A percentile compares a stretch with the other conserved stretches of the same genome.
Evolutionary conservation across 108 stramenopile genomes (phyloP).

Genomic region (Skeletonema grethae): DNA sequence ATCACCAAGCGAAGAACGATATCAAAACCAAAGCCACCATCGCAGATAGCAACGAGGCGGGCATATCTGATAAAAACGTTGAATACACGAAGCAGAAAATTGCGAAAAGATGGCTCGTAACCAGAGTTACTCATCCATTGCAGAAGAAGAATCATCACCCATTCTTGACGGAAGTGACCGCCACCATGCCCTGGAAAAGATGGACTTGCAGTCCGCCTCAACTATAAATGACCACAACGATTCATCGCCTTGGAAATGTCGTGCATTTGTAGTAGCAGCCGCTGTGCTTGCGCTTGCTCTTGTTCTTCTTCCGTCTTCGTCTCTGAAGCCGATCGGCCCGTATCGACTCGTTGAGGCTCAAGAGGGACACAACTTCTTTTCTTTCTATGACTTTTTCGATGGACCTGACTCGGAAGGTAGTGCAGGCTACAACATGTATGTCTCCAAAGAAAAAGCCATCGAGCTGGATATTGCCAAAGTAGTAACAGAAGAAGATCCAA

Average conservation of each 20-base stretch:
- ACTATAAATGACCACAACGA: neutral
- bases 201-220: neutral
- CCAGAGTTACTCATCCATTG: slow-evolving; percentile 2
- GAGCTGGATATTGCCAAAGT: slow-evolving; percentile 60
- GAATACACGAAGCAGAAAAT: neutral
- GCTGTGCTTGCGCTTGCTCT: neutral
- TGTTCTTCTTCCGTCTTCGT: neutral
- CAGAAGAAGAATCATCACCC: neutral
- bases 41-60: too few relatives aligned
- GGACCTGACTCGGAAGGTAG: slow-evolving; percentile 84
- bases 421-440: slow-evolving; percentile 74
- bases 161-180: neutral
- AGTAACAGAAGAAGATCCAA: slow-evolving; percentile 54
- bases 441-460: slow-evolving; percentile 51
- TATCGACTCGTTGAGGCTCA: slow-evolving; percentile 47
- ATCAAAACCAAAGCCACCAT: too few relatives aligned
- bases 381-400: slow-evolving; percentile 75
- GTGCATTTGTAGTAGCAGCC: neutral
- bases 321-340: slow-evolving; percentile 27
- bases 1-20: too few relatives aligned
- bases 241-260: neutral
- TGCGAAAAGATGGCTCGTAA: neutral
- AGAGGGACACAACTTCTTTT: slow-evolving; percentile 72
- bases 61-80: too few relatives aligned
- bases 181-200: neutral